Evolutionary conservation across 495 filamentous ascomycete genomes (phyloP).

Genomic region (Polyplosphaeria fusca): DNA sequence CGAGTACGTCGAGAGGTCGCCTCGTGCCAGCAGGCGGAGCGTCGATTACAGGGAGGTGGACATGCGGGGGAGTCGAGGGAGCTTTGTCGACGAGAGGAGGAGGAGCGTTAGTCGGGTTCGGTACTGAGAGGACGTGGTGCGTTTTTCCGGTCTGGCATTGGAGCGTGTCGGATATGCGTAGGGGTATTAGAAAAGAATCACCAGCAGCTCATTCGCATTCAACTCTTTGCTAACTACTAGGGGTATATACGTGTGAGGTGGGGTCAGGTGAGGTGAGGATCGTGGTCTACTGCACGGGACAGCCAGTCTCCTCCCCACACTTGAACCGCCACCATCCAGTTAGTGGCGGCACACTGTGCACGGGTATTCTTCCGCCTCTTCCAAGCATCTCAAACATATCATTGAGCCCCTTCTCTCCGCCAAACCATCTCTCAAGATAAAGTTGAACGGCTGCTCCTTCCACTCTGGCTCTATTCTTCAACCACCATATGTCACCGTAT

Average conservation of each 20-base stretch:
- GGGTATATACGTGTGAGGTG: no score
- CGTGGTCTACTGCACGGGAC: not conserved
- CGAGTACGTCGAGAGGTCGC: slow-evolving; percentile 3
- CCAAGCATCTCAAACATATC: slow-evolving; percentile 9
- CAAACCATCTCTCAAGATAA: slow-evolving; percentile 20
- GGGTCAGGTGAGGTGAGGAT: no score
- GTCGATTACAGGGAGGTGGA: not conserved
- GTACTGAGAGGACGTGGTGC: no score
- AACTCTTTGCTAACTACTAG: no score
- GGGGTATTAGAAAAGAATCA: no score
- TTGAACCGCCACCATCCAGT: not conserved
- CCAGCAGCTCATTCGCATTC: no score
- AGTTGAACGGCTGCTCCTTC: slow-evolving; percentile 42
- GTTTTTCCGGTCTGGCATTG: no score
- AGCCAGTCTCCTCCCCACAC: not conserved
- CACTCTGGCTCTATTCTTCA: slow-evolving; percentile 39
- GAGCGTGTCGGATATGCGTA: no score
- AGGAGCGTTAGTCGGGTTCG: slow-evolving; percentile 20
- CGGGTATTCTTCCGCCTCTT: not conserved
- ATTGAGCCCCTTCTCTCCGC: not conserved
- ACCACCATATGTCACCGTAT: slow-evolving; percentile 42
- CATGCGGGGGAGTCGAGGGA: not conserved
- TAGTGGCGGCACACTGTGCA: not conserved
- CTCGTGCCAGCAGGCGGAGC: not conserved
- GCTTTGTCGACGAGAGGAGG: slow-evolving; percentile 10